Conservation (phyloP, 441 rosid genomes). For the Mallotus japonicus region DNA sequence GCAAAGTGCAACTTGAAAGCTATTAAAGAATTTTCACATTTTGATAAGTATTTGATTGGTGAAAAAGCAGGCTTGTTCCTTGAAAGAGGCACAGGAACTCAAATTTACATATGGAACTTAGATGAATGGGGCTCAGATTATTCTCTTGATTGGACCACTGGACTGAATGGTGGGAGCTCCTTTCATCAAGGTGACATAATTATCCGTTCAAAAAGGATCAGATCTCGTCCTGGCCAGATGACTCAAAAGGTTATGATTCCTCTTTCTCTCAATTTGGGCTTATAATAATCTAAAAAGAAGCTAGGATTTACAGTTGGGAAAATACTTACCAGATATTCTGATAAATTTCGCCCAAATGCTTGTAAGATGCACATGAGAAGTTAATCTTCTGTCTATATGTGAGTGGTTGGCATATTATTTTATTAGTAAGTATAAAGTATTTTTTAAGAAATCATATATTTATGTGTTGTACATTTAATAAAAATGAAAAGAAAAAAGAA, state of each 20-base stretch:
- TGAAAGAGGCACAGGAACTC: conserved; percentile 32
- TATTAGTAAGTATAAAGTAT: too few relatives aligned
- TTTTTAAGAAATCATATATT: neutral
- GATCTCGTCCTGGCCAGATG: conserved; percentile 42
- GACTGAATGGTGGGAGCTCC: conserved; percentile 35
- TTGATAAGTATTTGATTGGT: conserved; percentile 43
- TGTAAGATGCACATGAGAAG: neutral
- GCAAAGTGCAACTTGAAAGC: conserved; percentile 41
- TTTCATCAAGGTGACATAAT: conserved; percentile 42
- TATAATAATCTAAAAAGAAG: neutral
- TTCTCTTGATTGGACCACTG: conserved; percentile 30
- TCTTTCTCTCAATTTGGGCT: neutral
- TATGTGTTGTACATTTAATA: neutral
- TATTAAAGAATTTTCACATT: conserved; percentile 36
- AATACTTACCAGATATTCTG: neutral
- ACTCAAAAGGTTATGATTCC: conserved; percentile 29
- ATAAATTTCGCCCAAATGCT: neutral
- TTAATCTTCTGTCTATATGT: neutral
- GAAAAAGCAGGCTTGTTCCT: conserved; percentile 34
- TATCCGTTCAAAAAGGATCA: conserved; percentile 35
- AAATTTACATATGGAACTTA: conserved; percentile 39
- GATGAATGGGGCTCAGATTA: conserved; percentile 39
- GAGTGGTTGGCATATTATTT: neutral
- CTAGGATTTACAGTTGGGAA: neutral
- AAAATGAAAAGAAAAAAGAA: neutral